Conservation (phyloP, 2,329 filamentous ascomycete genomes). For the Calonectria montana region DNA sequence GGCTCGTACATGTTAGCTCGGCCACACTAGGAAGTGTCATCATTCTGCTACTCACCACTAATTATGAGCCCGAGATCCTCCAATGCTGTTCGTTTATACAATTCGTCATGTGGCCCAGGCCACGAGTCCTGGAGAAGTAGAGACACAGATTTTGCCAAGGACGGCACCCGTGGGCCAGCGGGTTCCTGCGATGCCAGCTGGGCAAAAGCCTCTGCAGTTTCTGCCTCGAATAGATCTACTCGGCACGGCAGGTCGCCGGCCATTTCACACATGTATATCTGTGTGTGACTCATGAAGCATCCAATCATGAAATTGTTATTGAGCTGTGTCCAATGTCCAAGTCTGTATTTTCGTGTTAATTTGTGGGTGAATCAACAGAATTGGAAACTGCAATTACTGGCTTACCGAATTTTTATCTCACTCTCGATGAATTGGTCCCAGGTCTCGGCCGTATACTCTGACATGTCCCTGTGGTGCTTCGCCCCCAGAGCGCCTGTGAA, state of each 20-base stretch:
- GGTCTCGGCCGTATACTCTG: background rate
- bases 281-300: slow-evolving; percentile 2
- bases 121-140: slow-evolving; percentile 8
- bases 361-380: background rate
- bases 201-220: slow-evolving; percentile 1
- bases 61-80: background rate
- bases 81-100: background rate
- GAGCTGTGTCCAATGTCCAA: slow-evolving; percentile 19
- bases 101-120: background rate
- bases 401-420: slow-evolving; percentile 18
- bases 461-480: background rate
- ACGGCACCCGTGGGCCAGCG: background rate
- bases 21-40: background rate
- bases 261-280: slow-evolving; percentile 16
- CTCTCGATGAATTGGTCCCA: slow-evolving; percentile 20
- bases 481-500: slow-evolving; percentile 5
- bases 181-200: background rate
- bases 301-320: slow-evolving; percentile 16
- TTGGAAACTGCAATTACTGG: background rate
- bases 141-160: background rate
- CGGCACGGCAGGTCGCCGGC: slow-evolving; percentile 16
- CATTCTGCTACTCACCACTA: background rate
- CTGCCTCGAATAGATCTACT: slow-evolving; percentile 6
- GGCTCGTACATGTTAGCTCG: background rate
- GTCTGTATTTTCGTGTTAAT: background rate